A percentile compares a stretch with the other conserved stretches of the same genome.
phyloP scores from a whole-genome alignment of 352 stramenopile species.

The Halophytophthora polymorphica region DNA sequence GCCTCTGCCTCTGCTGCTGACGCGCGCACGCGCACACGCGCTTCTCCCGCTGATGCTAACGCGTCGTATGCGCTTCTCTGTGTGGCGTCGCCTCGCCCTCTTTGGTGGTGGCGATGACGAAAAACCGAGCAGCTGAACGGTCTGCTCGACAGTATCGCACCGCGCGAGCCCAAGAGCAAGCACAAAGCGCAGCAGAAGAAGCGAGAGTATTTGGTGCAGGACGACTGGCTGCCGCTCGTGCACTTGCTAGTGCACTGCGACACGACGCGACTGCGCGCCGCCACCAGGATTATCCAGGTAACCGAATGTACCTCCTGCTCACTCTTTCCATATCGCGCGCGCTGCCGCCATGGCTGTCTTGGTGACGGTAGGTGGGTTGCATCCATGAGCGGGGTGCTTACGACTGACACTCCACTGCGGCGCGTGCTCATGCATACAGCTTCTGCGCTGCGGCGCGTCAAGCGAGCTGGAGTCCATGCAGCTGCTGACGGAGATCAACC shows the following conservation, averaged over 20 bases:
- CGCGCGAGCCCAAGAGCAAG: slow-evolving; percentile 21
- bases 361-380: too few species aligned
- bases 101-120: background rate
- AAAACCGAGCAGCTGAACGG: slow-evolving; percentile 45
- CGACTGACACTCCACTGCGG: too few species aligned
- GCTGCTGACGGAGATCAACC: slow-evolving; percentile 70
- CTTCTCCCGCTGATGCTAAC: too few species aligned
- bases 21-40: too few species aligned
- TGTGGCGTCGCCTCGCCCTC: background rate
- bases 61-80: background rate
- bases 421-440: too few species aligned
- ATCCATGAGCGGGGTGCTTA: too few species aligned
- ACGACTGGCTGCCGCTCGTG: slow-evolving; percentile 66
- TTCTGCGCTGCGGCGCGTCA: slow-evolving; percentile 43
- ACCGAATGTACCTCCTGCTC: too few species aligned
- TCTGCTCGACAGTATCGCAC: slow-evolving; percentile 54
- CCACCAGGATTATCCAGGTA: slow-evolving; percentile 54
- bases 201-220: slow-evolving; percentile 19
- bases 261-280: slow-evolving; percentile 45
- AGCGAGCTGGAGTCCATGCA: slow-evolving; percentile 75
- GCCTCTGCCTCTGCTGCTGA: too few species aligned
- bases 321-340: too few species aligned
- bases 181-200: too few species aligned
- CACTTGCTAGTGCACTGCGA: slow-evolving; percentile 58
- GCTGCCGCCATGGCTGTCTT: too few species aligned